A percentile compares a stretch with the other conserved stretches of the same genome.
Conservation (phyloP, 2,329 filamentous ascomycete species). For the Trichoderma sp. region DNA sequence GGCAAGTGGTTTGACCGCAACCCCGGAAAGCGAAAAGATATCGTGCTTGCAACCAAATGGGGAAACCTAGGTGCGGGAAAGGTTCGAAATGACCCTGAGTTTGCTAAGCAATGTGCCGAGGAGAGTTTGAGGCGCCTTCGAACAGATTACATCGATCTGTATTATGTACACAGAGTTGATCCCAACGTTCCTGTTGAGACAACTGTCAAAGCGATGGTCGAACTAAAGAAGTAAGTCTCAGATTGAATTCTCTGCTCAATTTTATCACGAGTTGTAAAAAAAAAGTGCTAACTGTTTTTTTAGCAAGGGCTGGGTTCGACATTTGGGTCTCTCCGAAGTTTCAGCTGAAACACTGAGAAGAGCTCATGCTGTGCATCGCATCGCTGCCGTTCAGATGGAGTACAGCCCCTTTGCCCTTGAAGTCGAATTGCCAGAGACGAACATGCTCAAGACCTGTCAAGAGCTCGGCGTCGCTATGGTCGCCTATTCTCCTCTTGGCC, state of each 20-base stretch:
- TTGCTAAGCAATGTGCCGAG: conserved; percentile 25
- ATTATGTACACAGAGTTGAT: conserved; percentile 52
- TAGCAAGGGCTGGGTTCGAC: conserved; percentile 52
- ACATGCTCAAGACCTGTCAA: conserved; percentile 51
- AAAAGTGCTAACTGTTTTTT: background rate
- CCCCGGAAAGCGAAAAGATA: conserved; percentile 41
- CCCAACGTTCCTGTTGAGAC: conserved; percentile 46
- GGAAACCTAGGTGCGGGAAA: conserved; percentile 16
- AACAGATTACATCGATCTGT: conserved; percentile 53
- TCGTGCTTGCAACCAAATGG: conserved; percentile 48
- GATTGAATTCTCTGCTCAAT: background rate
- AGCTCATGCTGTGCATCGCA: conserved; percentile 47
- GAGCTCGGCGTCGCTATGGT: conserved; percentile 57
- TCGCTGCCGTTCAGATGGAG: conserved; percentile 53
- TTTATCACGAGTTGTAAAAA: background rate
- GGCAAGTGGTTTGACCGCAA: conserved; percentile 50
- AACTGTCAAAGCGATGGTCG: conserved; percentile 48
- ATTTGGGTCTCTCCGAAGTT: conserved; percentile 54
- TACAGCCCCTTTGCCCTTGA: conserved; percentile 54
- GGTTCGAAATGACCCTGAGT: conserved; percentile 8
- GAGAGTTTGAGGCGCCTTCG: conserved; percentile 45
- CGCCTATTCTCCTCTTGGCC: conserved; percentile 57
- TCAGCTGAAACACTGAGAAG: conserved; percentile 49
- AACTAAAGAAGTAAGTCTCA: conserved; percentile 37
- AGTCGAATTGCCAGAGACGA: conserved; percentile 51